phyloP scores from a whole-genome alignment of 345 rosid species.

The Moricandia moricandioides region DNA sequence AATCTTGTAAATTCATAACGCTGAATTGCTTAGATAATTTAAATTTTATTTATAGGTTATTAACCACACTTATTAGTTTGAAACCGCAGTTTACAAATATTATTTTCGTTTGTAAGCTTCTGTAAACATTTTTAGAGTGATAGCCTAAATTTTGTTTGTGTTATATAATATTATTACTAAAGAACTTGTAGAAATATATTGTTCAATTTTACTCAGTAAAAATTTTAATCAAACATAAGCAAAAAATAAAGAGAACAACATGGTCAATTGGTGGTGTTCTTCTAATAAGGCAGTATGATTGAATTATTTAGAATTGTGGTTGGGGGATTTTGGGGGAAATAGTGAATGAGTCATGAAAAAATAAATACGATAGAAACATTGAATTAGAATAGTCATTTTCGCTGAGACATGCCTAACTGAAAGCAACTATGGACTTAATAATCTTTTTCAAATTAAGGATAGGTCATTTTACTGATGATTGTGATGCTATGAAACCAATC shows the following conservation, averaged over 20 bases:
- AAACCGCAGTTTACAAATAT: no score
- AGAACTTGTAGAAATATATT: no score
- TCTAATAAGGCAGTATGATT: background rate
- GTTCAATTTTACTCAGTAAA: no score
- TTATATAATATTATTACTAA: no score
- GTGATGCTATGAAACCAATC: no score
- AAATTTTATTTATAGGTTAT: no score
- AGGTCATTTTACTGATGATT: conserved; percentile 19
- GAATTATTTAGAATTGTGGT: conserved; percentile 16
- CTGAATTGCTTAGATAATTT: no score
- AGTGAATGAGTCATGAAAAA: conserved; percentile 13
- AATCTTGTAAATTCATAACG: no score
- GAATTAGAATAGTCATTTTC: conserved; percentile 23
- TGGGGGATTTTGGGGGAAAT: conserved; percentile 9
- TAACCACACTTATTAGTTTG: no score
- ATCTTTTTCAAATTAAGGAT: conserved; percentile 2
- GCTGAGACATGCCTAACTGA: conserved; percentile 40
- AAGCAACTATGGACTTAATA: conserved; percentile 18
- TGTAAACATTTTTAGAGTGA: no score
- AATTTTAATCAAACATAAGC: background rate
- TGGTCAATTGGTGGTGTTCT: background rate
- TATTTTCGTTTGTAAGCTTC: no score
- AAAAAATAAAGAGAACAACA: background rate
- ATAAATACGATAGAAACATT: conserved; percentile 15
- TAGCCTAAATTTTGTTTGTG: no score